Conservation (phyloP, 257 asterid genomes). For the Solanum lignicaule region DNA sequence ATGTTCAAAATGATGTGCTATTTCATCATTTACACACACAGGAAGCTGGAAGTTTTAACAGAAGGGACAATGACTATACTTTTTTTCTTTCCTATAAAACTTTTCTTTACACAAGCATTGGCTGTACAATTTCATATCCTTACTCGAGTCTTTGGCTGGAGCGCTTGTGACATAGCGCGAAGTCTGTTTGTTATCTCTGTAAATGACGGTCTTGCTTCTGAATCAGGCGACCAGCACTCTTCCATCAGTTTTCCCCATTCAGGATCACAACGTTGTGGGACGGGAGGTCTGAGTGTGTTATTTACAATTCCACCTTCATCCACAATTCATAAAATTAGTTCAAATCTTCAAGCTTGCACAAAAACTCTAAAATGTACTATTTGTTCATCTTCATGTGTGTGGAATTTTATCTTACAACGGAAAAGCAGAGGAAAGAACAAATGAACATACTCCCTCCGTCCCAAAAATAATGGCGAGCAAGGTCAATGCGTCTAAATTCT, state of each 20-base stretch:
- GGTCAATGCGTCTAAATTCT: background rate
- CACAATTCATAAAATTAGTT: background rate
- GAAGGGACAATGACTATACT: background rate
- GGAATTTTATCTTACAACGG: background rate
- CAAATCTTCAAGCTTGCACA: background rate
- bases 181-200: slow-evolving; percentile 76
- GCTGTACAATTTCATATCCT: slow-evolving; percentile 23
- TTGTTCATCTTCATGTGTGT: background rate
- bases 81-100: background rate
- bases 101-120: background rate
- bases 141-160: slow-evolving; percentile 59
- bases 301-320: slow-evolving; percentile 78
- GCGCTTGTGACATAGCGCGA: slow-evolving; percentile 41
- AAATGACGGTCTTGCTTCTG: slow-evolving; percentile 67
- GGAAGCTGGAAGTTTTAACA: background rate
- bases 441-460: background rate
- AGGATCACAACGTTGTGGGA: slow-evolving; percentile 71
- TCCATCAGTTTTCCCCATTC: slow-evolving; percentile 84
- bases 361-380: background rate
- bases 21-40: background rate
- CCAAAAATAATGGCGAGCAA: background rate
- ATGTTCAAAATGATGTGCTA: background rate
- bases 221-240: slow-evolving; percentile 89
- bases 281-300: slow-evolving; percentile 70
- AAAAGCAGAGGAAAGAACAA: background rate